Base-by-base conservation (phyloP, 805 yeast species). In the Hanseniaspora mollemarum region DNA sequence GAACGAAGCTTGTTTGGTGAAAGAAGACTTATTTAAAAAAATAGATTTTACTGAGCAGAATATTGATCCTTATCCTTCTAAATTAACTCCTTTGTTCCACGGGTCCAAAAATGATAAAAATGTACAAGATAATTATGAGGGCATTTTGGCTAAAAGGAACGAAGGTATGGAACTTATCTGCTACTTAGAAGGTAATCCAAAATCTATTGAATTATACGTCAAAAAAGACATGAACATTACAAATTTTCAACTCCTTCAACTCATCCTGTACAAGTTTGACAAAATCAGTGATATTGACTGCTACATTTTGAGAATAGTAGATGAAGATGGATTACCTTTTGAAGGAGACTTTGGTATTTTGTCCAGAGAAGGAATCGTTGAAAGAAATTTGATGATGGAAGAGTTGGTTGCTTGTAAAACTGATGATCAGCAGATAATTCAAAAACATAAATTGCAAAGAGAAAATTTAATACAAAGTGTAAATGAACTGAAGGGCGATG, bases 241-340 rank as follows among this genome's bases (percentile, higher is more conserved):
- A 4, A 40, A 48, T 19, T 33, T 38, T 2, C 45, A 48, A 24
- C 9, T 48, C 7, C 38, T 48, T 10, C 26, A 19, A 10, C 21
- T 48, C 9, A 48, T 48, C 9, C n/a, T 48, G 16, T 33, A 21
- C n/a, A 39, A 26, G 5, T 40, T 40, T 40, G 19, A 13, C 2
- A 4, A 40, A 2, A n/a, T 39, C 4, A 24, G 40, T 26, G 45
- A 48, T 9, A 33, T 40, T 26, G 51, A 50, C 41, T 55, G 58
- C n/a, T 65, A 62, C 43, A 54, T 59, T 22, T 60, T 90, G 31
- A 83, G 83, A 52, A 71, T 90, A 21, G 87, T 83, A 0, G 98
- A 92, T 62, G 97, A 90, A 46, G 96, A 88, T 61, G 90, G 90
- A 7, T 96, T 94, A 46, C 81, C 84, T 35, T 87, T 86, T 49